Base-by-base conservation (phyloP, 495 filamentous ascomycete species). In the Friedmanniomyces simplex region DNA sequence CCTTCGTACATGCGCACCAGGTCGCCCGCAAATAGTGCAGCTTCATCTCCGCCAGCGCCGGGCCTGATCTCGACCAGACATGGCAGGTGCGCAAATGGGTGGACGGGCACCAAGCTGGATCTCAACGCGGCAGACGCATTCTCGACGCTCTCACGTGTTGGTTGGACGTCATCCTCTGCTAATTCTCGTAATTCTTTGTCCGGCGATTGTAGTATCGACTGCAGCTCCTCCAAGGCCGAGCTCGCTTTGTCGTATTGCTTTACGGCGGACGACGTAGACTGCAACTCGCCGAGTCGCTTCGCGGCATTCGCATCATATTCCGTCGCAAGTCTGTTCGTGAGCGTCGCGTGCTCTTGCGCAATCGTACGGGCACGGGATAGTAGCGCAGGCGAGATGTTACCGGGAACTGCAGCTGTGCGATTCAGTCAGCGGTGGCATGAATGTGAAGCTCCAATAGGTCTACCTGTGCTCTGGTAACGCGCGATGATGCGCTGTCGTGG, bases 21-120 rank as follows among this genome's bases (percentile, higher is more conserved):
- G 61, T 96, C 84, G 46, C 82, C 84, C 36, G 90, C 89, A 62
- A 98, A 98, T 55, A 95, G 77, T 12, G 85, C 84, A 1, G 91
- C 91, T 69, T 98, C 93, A 58, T 85, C 82, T 16, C 93, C 93
- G 43, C 93, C 93, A n/a, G 88, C 89, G 1, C 93, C 93, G 6
- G 93, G 93, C 2, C 89, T 82, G 36, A 98, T 86, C 70, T 98
- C 93, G 37, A 98, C 69, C 37, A 98, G 75, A 62, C 91, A 96
- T 42, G 89, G 88, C 62, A 98, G 82, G 55, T 89, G 79, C n/a
- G 88, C 88, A 67, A 97, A 98, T 5, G 94, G 91, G 66, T 98
- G 90, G 49, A 81, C 80, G 6, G 91, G 91, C 32, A 95, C 84
- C 52, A 98, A 80, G 14, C 86, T 77, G 18, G 78, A 78, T 39